Evolutionary conservation across 805 yeast genomes (phyloP), one percentile per base, ranked within the genome.

Genomic region (Candida succiphila): DNA sequence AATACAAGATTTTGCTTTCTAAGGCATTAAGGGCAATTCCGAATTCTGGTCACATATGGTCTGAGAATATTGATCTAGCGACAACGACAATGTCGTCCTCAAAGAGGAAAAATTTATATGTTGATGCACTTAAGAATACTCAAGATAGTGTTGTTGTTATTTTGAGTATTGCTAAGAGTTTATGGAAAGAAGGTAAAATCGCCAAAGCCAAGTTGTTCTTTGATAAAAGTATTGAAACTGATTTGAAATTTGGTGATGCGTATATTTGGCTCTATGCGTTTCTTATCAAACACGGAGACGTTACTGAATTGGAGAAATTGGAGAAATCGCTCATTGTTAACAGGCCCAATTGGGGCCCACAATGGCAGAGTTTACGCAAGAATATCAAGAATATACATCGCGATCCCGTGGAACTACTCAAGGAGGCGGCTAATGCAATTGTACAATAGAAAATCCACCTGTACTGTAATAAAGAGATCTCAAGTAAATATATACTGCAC

Each of bases 201-300:
- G 56, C 67, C 2, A 78, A 76, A 41, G 84, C 94, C 0, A 60
- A 63, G 35, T 65, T 76, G 12, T 88, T 95, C 86, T 71, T 86
- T 36, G 79, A 78, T 31, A 63, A 81, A 34, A 49, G 78, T 9
- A 29, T 40, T 17, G 61, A 57, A n/a, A 60, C 64, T 2, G 75
- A 77, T 36, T 52, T 60, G 1, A 60, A 56, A n/a, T 70, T 63
- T 48, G 96, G 95, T 4, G 96, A 88, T 54, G 55, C 67, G 3
- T 86, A 94, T 81, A 70, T 75, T 1, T 78, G 86, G 79, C 47
- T 64, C 31, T 72, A 70, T 43, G 61, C 64, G 19, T 72, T 68
- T 40, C 36, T 62, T 29, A 32, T 42, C 16, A 67, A 63, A 39
- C 58, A 56, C 31, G 69, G 67, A 2, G 43, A 52, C 4, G 49